phyloP scores from a whole-genome alignment of 805 yeast species.

The Candida gorgasii region DNA sequence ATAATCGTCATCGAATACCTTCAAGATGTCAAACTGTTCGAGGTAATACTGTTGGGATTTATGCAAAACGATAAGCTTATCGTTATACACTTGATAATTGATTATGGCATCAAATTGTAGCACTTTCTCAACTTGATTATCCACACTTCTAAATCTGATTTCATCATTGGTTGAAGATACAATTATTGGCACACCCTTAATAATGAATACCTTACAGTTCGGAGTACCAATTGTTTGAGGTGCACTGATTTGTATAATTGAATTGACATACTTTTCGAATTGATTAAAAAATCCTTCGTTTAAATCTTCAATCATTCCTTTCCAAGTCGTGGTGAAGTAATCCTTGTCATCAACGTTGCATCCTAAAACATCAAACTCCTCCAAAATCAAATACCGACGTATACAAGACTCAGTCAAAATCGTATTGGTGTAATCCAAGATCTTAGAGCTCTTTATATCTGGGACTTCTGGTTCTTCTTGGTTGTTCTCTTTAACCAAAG shows the following conservation, averaged over 20 bases:
- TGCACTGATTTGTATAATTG: slow-evolving; percentile 1
- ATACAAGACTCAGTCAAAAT: slow-evolving; percentile 22
- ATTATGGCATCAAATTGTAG: neutral
- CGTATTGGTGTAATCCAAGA: slow-evolving; percentile 26
- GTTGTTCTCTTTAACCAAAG: slow-evolving; percentile 32
- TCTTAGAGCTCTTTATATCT: slow-evolving; percentile 20
- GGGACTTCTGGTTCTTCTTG: slow-evolving; percentile 30
- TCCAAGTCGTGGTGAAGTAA: neutral
- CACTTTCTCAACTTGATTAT: neutral
- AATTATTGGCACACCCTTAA: neutral
- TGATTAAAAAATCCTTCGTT: neutral
- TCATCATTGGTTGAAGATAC: neutral
- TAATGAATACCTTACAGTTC: slow-evolving; percentile 1
- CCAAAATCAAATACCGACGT: slow-evolving; percentile 19
- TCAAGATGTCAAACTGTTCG: slow-evolving; percentile 1
- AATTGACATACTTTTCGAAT: slow-evolving; percentile 13
- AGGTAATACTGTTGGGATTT: neutral
- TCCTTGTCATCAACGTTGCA: neutral
- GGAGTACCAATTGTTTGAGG: neutral
- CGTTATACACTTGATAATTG: slow-evolving; percentile 4
- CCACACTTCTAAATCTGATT: neutral
- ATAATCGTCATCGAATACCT: neutral
- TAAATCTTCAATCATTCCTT: neutral
- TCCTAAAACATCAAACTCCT: slow-evolving; percentile 5
- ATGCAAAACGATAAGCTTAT: slow-evolving; percentile 2